phyloP scores from a whole-genome alignment of 495 filamentous ascomycete species.

The Podospora conica region DNA sequence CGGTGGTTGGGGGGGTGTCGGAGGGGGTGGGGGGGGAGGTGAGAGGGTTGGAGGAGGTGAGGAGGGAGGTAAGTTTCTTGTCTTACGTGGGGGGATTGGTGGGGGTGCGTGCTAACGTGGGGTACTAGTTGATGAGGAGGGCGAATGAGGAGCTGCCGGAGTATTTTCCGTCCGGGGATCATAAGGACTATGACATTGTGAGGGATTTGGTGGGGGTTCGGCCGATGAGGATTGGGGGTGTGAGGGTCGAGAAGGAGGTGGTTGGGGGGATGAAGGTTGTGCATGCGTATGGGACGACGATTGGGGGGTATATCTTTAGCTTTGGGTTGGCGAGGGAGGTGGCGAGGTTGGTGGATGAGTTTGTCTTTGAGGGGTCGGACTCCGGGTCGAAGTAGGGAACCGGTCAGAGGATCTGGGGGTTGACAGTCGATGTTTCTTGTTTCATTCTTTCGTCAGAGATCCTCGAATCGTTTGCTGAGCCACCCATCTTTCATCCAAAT shows the following conservation, averaged over 20 bases:
- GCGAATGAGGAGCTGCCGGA: conserved; percentile 10
- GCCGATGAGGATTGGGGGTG: conserved; percentile 4
- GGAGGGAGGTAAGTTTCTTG: conserved; percentile 7
- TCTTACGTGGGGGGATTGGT: neutral
- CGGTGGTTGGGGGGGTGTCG: conserved; percentile 16
- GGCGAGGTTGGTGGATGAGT: conserved; percentile 9
- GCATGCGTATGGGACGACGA: conserved; percentile 12
- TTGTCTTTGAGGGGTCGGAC: neutral
- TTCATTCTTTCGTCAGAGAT: no score
- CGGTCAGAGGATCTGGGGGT: no score
- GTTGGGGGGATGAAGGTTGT: conserved; percentile 8
- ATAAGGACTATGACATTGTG: conserved; percentile 6
- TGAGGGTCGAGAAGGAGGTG: conserved; percentile 10
- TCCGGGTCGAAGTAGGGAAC: no score
- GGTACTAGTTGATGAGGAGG: conserved; percentile 5
- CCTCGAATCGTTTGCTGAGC: no score
- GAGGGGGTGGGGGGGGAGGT: neutral
- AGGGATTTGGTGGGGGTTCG: conserved; percentile 12
- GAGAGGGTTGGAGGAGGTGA: neutral
- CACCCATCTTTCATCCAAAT: no score
- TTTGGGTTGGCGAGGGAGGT: conserved; percentile 10
- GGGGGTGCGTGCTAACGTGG: neutral
- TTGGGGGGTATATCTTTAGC: conserved; percentile 14
- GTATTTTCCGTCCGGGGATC: conserved; percentile 7
- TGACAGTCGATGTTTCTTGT: no score